Evolutionary conservation across 2,329 filamentous ascomycete genomes (phyloP), one percentile per base, ranked within the genome.

Genomic region (Claviceps citrina): DNA sequence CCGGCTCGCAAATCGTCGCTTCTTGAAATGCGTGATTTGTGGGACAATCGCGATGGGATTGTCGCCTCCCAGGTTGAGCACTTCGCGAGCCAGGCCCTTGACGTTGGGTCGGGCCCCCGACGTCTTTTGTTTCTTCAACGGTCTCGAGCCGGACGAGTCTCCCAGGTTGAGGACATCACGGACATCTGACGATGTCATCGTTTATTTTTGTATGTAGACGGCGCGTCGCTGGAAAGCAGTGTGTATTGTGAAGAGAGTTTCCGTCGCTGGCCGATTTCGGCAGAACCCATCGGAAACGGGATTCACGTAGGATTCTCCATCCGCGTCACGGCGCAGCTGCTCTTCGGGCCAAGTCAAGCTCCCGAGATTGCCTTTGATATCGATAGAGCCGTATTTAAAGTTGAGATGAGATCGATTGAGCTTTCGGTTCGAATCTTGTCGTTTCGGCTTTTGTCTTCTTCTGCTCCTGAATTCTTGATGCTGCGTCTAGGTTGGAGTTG

Each of bases 101-200:
- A 80, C 55, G 46, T 71, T 77, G 31, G 67, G 68, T 39, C 67
- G 66, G 47, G 78, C 72, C 35, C 70, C 73, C 13, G 70, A 65
- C 6, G 73, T 65, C 57, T 82, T 86, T 51, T 80, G 76, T 57
- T 89, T 87, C 65, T 91, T 93, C 32, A 73, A 63, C 31, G 78
- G 75, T 46, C 79, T 64, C 40, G 66, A 54, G 38, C 61, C 64
- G 38, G 64, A 52, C 38, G 62, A 51, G 44, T 77, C 78, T 37
- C 80, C 79, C 56, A 93, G 68, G 59, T 87, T 84, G 54, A 93
- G 76, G 56, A 93, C 84, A 59, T 93, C 85, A 64, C 83, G 84
- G 51, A 93, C 76, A 68, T 93, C 85, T 58, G 78, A 73, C 46
- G 80, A 80, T 45, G 79, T 70, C 78, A 84, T 84, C 47, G n/a